Conservation (phyloP, 257 asterid genomes). For the Petrea volubilis region DNA sequence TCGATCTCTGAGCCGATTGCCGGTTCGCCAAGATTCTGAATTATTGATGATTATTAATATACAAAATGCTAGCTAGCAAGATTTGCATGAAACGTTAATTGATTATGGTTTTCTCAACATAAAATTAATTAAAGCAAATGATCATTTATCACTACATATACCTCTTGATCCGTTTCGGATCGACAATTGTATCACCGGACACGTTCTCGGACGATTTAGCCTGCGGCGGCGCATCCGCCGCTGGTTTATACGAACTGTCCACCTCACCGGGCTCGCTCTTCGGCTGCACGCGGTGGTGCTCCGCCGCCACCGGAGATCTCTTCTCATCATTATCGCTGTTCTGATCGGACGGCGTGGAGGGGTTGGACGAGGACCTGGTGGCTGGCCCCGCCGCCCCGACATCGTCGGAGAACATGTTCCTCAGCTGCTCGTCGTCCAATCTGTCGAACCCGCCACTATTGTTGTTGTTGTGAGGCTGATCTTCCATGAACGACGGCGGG, state of each 20-base stretch:
- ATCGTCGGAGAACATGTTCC: slow-evolving; percentile 73
- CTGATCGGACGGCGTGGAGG: slow-evolving; percentile 84
- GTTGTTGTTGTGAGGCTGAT: slow-evolving; percentile 6
- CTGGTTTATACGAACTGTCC: slow-evolving; percentile 34
- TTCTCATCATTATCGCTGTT: slow-evolving; percentile 52
- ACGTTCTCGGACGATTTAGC: slow-evolving; percentile 23
- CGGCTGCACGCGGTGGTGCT: slow-evolving; percentile 37
- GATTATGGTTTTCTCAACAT: neutral
- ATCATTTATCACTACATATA: slow-evolving; percentile 5
- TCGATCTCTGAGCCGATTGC: slow-evolving; percentile 95
- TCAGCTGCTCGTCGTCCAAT: slow-evolving; percentile 78
- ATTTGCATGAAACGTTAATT: too few relatives aligned
- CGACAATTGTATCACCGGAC: slow-evolving; percentile 40
- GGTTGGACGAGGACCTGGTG: slow-evolving; percentile 43
- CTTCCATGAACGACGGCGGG: slow-evolving; percentile 32
- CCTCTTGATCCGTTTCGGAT: slow-evolving; percentile 94
- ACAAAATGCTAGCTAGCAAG: neutral
- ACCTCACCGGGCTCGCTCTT: slow-evolving; percentile 67
- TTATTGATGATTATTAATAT: neutral
- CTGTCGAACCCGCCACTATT: slow-evolving; percentile 49
- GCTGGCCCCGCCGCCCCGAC: slow-evolving; percentile 36
- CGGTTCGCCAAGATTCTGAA: slow-evolving; percentile 85
- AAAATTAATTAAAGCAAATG: too few relatives aligned
- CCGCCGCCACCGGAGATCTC: slow-evolving; percentile 10
- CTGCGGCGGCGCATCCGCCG: slow-evolving; percentile 11